Conservation (phyloP, 129 eudicot species). For the Chrysanthemum seticuspe region DNA sequence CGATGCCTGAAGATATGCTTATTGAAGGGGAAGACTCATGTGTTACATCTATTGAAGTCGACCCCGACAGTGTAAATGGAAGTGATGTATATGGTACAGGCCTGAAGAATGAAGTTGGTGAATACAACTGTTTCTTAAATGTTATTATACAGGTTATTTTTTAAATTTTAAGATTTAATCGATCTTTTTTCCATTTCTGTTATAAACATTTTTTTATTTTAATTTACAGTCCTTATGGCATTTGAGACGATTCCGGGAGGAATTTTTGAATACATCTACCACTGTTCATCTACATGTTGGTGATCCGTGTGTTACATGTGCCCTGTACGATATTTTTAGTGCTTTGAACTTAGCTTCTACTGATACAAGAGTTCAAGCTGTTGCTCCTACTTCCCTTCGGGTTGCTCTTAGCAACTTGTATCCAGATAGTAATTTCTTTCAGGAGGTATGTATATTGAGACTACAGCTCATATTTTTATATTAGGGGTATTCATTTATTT, state of each 20-base stretch:
- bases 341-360: conserved; percentile 62
- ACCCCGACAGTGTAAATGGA: conserved; percentile 34
- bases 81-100: conserved; percentile 74
- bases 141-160: conserved; percentile 88
- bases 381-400: conserved; percentile 84
- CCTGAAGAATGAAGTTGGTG: conserved; percentile 87
- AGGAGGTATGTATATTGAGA: conserved; percentile 57
- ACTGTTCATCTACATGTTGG: conserved; percentile 85
- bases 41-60: conserved; percentile 26
- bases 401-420: conserved; percentile 91
- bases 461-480: background rate
- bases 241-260: conserved; percentile 76
- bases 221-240: conserved; percentile 84
- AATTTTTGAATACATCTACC: conserved; percentile 65
- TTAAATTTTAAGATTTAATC: background rate
- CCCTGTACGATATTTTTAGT: conserved; percentile 69
- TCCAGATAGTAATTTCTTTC: conserved; percentile 95
- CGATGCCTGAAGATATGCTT: conserved; percentile 28
- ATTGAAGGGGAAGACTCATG: conserved; percentile 35
- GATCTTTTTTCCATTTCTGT: background rate
- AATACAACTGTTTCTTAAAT: conserved; percentile 96
- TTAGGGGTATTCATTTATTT: background rate
- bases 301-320: conserved; percentile 95
- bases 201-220: background rate
- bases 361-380: conserved; percentile 64